Base-by-base conservation (phyloP, 2,329 filamentous ascomycete species). In the Xylaria sp. region DNA sequence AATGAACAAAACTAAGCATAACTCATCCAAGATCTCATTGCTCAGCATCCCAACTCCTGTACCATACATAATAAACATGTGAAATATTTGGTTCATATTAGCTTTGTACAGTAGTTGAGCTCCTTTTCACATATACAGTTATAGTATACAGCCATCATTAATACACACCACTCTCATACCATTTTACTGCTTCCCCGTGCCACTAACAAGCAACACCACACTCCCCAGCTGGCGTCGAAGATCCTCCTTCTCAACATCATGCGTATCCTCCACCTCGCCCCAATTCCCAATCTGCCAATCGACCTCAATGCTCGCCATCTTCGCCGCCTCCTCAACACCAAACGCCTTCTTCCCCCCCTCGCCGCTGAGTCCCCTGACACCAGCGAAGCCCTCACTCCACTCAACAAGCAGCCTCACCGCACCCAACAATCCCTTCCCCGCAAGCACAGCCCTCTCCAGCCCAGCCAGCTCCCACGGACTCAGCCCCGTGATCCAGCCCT, bases 231-330 rank as follows among this genome's bases (percentile, higher is more conserved):
- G 96, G 75, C 95, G 87, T 77, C 89, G 87, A 72, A 98, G 74
- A 80, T 99, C 96, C 80, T 97, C 95, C 80, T 90, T 92, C 75
- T 97, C 92, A 0, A 99, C 96, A 83, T 99, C 96, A 81, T 99
- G 96, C 32, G 94, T 97, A 80, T 99, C 94, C 79, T 99, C 96
- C 0, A 99, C 96, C 83, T 97, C 94, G 9, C 96, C 96, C 95
- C 96, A 98, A 80, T 92, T 90, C 32, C 87, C 83, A 0, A 91
- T 97, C 86, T 99, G 96, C 91, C 93, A 97, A 71, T 89, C 86
- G 18, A 97, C 93, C 83, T 99, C 96, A 48, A 97, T 79, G 74
- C 88, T 97, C 6, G 91, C 90, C 15, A 91, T 91, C 75, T 86
- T 84, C 0, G 93, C 90, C 0, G 94, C 95, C 78, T 97, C 90